Percentiles rank a stretch among this genome's conserved stretches.
Evolutionary conservation across 805 yeast genomes (phyloP).

Genomic region (Candida loeiensis): DNA sequence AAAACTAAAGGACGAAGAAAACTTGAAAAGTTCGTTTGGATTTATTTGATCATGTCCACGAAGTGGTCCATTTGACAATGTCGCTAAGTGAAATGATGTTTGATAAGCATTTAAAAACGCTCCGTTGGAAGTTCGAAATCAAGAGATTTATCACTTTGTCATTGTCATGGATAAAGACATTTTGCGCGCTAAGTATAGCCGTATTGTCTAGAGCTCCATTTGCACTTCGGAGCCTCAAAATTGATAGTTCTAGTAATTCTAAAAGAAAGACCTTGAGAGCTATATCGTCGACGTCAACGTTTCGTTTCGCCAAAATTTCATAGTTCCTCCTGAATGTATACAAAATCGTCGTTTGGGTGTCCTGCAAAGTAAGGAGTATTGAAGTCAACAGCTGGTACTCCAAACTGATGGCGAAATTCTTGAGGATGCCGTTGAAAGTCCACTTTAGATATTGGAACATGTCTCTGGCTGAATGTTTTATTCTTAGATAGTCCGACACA

Average conservation of each 20-base stretch:
- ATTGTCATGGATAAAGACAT: not conserved
- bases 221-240: conserved; percentile 12
- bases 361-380: conserved; percentile 13
- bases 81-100: not conserved
- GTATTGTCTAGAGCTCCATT: conserved; percentile 7
- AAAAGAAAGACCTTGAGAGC: conserved; percentile 14
- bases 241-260: conserved; percentile 12
- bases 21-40: conserved; percentile 49
- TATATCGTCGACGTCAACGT: not conserved
- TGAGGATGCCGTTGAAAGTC: conserved; percentile 20
- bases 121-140: not conserved
- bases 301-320: not conserved
- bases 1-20: conserved; percentile 64
- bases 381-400: conserved; percentile 12
- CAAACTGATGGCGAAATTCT: conserved; percentile 18
- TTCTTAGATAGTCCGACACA: conserved; percentile 9
- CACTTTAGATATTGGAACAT: conserved; percentile 21
- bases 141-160: not conserved
- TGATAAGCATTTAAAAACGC: not conserved
- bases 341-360: conserved; percentile 11
- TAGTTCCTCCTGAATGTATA: conserved; percentile 10
- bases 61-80: conserved; percentile 9
- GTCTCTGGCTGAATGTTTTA: conserved; percentile 17
- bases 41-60: conserved; percentile 16
- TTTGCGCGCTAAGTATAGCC: not conserved